Conservation (phyloP, 2,329 filamentous ascomycete genomes). For the Scleromitrula shiraiana region DNA sequence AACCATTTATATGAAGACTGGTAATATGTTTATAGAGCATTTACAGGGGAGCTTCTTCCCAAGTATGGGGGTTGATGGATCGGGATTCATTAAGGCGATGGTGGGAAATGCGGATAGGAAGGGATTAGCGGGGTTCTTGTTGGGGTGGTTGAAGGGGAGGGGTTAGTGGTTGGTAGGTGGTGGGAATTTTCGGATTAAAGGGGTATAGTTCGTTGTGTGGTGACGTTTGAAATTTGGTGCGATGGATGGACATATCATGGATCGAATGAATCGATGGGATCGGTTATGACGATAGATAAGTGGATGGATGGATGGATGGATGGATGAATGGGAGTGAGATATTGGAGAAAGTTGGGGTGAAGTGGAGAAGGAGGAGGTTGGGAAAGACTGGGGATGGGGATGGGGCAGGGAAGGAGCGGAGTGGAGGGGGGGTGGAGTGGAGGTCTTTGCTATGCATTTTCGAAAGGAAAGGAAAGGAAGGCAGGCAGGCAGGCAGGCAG, state of each 20-base stretch:
- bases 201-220: not conserved
- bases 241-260: not conserved
- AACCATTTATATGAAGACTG: constrained; percentile 83
- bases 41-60: constrained; percentile 57
- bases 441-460: not conserved
- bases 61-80: constrained; percentile 54
- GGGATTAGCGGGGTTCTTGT: constrained; percentile 56
- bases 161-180: constrained; percentile 8
- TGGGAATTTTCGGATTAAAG: not conserved
- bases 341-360: too few species aligned
- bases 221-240: not conserved
- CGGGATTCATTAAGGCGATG: constrained; percentile 50
- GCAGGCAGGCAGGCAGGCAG: not conserved
- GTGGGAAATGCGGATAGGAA: constrained; percentile 53
- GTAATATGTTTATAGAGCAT: constrained; percentile 67
- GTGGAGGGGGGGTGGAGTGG: not conserved
- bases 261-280: not conserved
- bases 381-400: too few species aligned
- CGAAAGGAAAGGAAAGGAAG: not conserved
- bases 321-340: too few species aligned
- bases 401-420: not conserved
- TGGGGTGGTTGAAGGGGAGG: constrained; percentile 42
- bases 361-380: too few species aligned
- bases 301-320: not conserved
- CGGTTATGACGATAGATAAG: not conserved